Base-by-base conservation (phyloP, 176 grass and related monocot species). In the Phyllostachys edulis region DNA sequence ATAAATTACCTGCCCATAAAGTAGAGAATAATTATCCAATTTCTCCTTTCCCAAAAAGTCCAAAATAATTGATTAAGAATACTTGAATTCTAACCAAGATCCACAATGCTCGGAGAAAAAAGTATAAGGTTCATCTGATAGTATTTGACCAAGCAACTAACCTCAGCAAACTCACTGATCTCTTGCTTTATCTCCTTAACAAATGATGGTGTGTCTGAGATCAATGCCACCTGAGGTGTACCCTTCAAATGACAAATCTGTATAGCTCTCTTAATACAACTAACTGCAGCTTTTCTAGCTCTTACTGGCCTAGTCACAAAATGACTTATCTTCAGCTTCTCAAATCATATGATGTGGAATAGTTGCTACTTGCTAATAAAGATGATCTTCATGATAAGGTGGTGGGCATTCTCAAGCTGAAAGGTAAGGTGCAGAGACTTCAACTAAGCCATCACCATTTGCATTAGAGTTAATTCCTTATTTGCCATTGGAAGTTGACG, bases 151-250 rank as follows among this genome's bases (percentile, higher is more conserved):
- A 71, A 92, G 17, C 18, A 88, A 15, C 79, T 87, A 87, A 98
- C 96, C 87, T 98, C 87, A 38, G 91, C 85, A 87, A 95, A 98
- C 75, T 92, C 87, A 87, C 73, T 90, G 47, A 98, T 86, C 37
- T 88, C 77, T 74, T 84, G 86, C 83, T 82, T 90, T 68, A 93
- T 90, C 27, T 95, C 96, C 63, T 82, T 80, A 16, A 90, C 81
- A 85, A 98, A 98, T 38, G 87, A 82, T 71, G 91, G 93, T 37
- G 93, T 93, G 80, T 98, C 96, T 13, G 96, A 95, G 62, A 93
- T 75, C 83, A 98, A 79, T 82, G 86, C 87, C 45, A 98, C 88
- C 45, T 52, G 76, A 79, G 93, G 89, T 57, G 67, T 79, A 81
- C 62, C 76, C 55, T 68, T 79, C 38, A 85, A 70, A 26, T 73